Evolutionary conservation across 2,329 filamentous ascomycete species (phyloP).

Genomic region (Cucurbitaria berberidis): DNA sequence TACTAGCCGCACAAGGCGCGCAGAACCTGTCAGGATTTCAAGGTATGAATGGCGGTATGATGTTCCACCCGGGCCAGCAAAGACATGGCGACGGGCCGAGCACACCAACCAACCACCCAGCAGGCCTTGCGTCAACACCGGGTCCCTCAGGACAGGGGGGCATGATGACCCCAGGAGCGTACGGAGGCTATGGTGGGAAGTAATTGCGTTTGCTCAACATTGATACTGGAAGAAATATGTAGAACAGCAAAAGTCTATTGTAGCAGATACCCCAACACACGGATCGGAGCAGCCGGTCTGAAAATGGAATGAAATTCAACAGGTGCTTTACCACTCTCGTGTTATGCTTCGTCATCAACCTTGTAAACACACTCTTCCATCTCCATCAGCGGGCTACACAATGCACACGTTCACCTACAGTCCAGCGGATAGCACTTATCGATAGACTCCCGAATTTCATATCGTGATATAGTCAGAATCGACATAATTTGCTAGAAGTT

Average conservation of each 20-base stretch:
- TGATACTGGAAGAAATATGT: constrained; percentile 8
- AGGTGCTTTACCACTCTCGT: neutral
- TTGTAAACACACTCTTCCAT: neutral
- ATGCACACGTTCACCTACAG: too few species aligned
- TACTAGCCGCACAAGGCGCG: constrained; percentile 52
- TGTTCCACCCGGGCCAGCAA: constrained; percentile 50
- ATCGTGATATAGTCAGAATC: too few species aligned
- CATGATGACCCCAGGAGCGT: constrained; percentile 79
- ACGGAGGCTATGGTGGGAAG: constrained; percentile 62
- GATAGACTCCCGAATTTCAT: too few species aligned
- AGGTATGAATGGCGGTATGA: constrained; percentile 46
- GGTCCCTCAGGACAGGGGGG: constrained; percentile 64
- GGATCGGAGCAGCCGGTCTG: neutral
- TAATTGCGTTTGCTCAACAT: constrained; percentile 18
- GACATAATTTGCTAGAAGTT: too few species aligned
- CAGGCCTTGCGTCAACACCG: constrained; percentile 58
- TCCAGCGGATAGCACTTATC: too few species aligned
- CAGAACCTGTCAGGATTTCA: constrained; percentile 39
- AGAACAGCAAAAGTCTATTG: constrained; percentile 8
- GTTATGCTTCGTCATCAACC: neutral
- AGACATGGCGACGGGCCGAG: constrained; percentile 64
- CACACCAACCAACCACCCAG: constrained; percentile 68
- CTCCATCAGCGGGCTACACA: too few species aligned
- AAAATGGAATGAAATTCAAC: neutral
- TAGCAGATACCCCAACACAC: neutral